Percentiles rank a stretch among this genome's conserved stretches.
These are phyloP conservation scores for Penicillium ochrochloron DNA, from an alignment of 495 filamentous ascomycete species.

Conservation along the genomic window DNA sequence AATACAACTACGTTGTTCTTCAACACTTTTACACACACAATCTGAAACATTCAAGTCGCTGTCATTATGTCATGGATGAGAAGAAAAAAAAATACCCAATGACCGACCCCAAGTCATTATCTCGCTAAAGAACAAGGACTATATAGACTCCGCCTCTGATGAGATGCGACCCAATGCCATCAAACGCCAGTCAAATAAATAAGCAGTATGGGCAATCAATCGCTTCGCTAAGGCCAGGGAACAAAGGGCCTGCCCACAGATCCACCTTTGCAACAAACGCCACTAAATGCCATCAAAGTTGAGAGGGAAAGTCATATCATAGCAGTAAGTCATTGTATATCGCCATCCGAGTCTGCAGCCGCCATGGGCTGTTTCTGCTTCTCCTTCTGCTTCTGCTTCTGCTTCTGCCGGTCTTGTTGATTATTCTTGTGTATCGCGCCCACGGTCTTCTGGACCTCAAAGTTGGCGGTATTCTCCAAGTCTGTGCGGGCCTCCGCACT, in stretches of 20 bases:
- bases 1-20: not conserved
- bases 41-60: constrained; percentile 8
- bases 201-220: not conserved
- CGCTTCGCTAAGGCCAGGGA: not conserved
- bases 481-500: constrained; percentile 59
- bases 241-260: not conserved
- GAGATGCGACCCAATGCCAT: not conserved
- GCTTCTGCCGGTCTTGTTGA: constrained; percentile 18
- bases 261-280: constrained; percentile 24
- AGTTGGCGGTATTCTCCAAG: constrained; percentile 71
- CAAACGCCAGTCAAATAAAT: constrained; percentile 6
- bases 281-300: constrained; percentile 24
- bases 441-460: constrained; percentile 75
- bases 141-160: constrained; percentile 8
- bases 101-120: not conserved
- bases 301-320: constrained; percentile 21
- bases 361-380: constrained; percentile 35
- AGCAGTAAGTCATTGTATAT: constrained; percentile 28
- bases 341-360: constrained; percentile 28
- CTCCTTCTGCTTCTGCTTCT: constrained; percentile 28
- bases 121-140: constrained; percentile 9
- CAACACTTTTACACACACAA: not conserved
- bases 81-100: not conserved
- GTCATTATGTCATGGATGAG: constrained; percentile 2
- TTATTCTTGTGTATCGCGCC: constrained; percentile 31